phyloP scores from a whole-genome alignment of 148 eudicot species.

The Fagopyrum esculentum region DNA sequence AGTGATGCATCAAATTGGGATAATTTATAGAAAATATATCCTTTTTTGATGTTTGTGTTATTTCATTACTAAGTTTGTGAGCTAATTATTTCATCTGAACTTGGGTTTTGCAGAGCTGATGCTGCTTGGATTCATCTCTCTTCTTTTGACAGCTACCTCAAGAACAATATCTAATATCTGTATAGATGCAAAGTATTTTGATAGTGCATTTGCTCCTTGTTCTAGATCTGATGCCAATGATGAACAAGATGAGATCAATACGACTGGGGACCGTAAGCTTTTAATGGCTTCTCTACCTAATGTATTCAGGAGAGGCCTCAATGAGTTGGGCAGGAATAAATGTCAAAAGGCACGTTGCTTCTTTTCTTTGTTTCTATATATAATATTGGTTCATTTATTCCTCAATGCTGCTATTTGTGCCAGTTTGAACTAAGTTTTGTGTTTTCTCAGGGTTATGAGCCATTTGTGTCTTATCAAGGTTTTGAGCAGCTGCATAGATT shows the following conservation, averaged over 20 bases:
- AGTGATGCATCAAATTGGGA: neutral
- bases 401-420: neutral
- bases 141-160: slow-evolving; percentile 86
- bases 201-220: slow-evolving; percentile 76
- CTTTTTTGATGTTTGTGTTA: neutral
- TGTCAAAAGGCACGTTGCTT: slow-evolving; percentile 62
- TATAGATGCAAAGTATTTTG: slow-evolving; percentile 73
- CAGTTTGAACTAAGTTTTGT: neutral
- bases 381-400: neutral
- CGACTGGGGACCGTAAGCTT: slow-evolving; percentile 51
- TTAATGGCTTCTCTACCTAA: slow-evolving; percentile 33
- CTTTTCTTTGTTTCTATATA: neutral
- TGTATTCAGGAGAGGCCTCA: slow-evolving; percentile 44
- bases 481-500: slow-evolving; percentile 97
- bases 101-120: slow-evolving; percentile 63
- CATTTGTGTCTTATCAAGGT: slow-evolving; percentile 93
- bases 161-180: slow-evolving; percentile 77
- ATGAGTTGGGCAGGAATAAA: slow-evolving; percentile 43
- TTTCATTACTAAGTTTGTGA: slow-evolving; percentile 6
- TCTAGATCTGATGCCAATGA: slow-evolving; percentile 38
- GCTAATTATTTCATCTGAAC: slow-evolving; percentile 2
- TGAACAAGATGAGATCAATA: slow-evolving; percentile 33
- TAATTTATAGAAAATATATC: neutral
- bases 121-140: slow-evolving; percentile 95
- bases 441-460: slow-evolving; percentile 61